Evolutionary conservation across 306 rosid genomes (phyloP), one percentile per base, ranked within the genome.

Genomic region (Vigna hirtella): DNA sequence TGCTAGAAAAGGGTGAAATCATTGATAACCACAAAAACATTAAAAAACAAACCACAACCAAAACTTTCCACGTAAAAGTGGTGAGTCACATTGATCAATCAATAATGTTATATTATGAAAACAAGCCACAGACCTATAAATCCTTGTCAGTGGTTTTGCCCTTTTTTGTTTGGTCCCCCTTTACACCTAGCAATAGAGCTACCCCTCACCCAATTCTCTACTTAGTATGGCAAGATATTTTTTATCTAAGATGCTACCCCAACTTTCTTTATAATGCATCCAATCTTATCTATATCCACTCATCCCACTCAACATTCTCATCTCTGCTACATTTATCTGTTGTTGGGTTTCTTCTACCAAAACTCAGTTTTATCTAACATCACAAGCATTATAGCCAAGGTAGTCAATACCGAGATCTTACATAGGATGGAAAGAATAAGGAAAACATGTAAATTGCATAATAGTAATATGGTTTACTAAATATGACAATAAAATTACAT

Each of bases 21-120:
- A 34, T 74, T 34, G 52, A 79, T 38, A 62, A 57, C 72, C 28
- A 52, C 34, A 18, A 32, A 65, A 62, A 51, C 53, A 63, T 15
- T 17, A 8, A 17, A 11, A 34, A 40, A 10, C 52, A 47, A n/a
- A 30, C 7, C 36, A 62, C 14, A 17, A 40, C n/a, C n/a, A 65
- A 65, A 15, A 7, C 70, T n/a, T 65, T 38, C 30, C 70, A 30
- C 10, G 50, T 17, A 65, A 22, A 24, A 17, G 48, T n/a, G 48
- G 6, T 64, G 16, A 64, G 9, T 7, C 40, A 36, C 26, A 34
- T 32, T 45, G 68, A 30, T 32, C 22, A 16, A 62, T 2, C 2
- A 32, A 62, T 34, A 34, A 7, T n/a, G 15, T 16, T 34, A 12
- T 15, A 3, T 15, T 15, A 15, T 16, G 45, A 32, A 28, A 32